Evolutionary conservation across 2,329 filamentous ascomycete genomes (phyloP), one percentile per base, ranked within the genome.

Genomic region (Trichoderma endophyticum): DNA sequence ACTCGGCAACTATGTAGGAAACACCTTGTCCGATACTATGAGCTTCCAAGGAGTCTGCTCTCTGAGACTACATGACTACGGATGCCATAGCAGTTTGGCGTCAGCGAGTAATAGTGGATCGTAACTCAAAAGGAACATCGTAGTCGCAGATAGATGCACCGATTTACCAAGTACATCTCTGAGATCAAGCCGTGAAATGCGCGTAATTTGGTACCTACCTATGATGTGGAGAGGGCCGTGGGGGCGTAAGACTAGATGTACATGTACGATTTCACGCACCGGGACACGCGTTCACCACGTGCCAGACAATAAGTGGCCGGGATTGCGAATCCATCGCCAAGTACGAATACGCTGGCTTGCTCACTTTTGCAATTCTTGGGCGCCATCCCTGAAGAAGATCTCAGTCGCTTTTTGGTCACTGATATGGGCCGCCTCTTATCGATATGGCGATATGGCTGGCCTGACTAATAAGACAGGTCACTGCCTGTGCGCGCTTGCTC

Each of bases 81-180:
- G 8, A 43, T 43, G 15, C 39, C 7, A 1, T n/a, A 9, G 15
- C 39, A n/a, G 7, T 43, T 43, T 43, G 39, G n/a, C 39, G 15
- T 43, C 18, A 43, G 0, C 0, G 39, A 9, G 3, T 7, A 43
- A 0, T 1, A 15, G 39, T n/a, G 39, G 39, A n/a, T 43, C 15
- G 15, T 9, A 4, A 4, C 15, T n/a, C 7, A 43, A 43, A 4
- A 9, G 39, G 15, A 43, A n/a, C 39, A n/a, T 4, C 1, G 1
- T 2, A 43, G n/a, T 2, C 3, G 18, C 7, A 43, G 39, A 43
- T 43, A n/a, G 39, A n/a, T 43, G 39, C 15, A 9, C 39, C 39
- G 3, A n/a, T 43, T 43, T 43, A 9, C 39, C 7, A 43, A 43
- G 2, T 39, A 39, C 21, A 21, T 21, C 21, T 15, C 14, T 39